Evolutionary conservation across 345 rosid genomes (phyloP).

Genomic region (Corymbia maculata): DNA sequence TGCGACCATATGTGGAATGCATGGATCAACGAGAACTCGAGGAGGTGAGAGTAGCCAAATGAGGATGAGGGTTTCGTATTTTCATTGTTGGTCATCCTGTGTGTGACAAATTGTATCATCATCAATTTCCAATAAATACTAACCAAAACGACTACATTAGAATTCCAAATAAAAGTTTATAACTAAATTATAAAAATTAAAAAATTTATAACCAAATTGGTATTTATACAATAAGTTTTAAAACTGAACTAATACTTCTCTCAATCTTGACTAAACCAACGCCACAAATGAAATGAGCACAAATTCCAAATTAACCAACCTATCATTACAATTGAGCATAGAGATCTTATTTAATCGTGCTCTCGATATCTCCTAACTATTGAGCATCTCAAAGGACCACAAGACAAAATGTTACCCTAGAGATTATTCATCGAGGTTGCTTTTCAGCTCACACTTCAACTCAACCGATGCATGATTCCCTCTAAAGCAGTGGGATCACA

Average conservation of each 20-base stretch:
- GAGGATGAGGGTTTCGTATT: background rate
- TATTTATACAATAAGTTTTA: background rate
- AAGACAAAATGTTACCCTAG: background rate
- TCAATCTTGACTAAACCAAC: background rate
- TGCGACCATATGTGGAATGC: background rate
- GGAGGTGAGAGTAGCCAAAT: background rate
- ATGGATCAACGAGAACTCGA: background rate
- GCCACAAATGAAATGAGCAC: background rate
- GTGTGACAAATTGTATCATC: background rate
- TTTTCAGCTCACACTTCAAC: background rate
- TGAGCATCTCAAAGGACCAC: background rate
- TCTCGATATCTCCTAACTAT: background rate
- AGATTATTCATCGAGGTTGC: background rate
- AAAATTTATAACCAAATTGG: fast-evolving
- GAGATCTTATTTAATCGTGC: background rate
- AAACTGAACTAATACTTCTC: background rate
- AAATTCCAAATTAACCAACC: background rate
- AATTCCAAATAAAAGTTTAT: background rate
- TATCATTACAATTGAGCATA: background rate
- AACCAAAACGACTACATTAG: background rate
- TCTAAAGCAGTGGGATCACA: background rate
- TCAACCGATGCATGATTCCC: background rate
- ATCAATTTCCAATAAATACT: background rate
- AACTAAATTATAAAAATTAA: background rate
- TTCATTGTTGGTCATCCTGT: background rate